These are phyloP conservation scores for Claviceps paspali DNA, from an alignment of 2,329 filamentous ascomycete genomes.

Conservation along the genomic window DNA sequence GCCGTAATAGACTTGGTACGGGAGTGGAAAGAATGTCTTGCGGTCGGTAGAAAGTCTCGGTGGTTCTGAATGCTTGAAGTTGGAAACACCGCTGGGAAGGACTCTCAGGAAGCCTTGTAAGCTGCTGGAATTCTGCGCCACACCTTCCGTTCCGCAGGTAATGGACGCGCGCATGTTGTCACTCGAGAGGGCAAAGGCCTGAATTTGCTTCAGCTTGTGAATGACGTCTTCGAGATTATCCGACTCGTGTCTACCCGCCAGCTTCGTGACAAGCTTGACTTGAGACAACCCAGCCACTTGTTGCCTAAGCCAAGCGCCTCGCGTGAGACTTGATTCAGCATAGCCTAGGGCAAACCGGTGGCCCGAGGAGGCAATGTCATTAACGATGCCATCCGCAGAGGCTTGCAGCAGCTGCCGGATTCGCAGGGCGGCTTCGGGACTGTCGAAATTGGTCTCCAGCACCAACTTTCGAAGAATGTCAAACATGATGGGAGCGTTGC, in stretches of 20 bases:
- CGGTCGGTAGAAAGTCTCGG: constrained; percentile 31
- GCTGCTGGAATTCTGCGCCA: constrained; percentile 51
- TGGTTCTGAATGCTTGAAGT: constrained; percentile 21
- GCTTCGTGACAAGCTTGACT: constrained; percentile 64
- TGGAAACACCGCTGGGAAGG: constrained; percentile 16
- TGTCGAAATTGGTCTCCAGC: constrained; percentile 79
- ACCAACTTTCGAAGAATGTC: constrained; percentile 68
- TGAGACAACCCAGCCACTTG: constrained; percentile 86
- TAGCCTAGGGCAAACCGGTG: constrained; percentile 75
- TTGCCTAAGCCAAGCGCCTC: constrained; percentile 57
- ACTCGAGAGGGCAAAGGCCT: constrained; percentile 58
- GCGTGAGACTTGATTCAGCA: constrained; percentile 65
- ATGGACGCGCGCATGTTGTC: constrained; percentile 62
- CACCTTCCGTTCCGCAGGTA: constrained; percentile 68
- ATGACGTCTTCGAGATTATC: constrained; percentile 64
- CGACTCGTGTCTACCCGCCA: constrained; percentile 56
- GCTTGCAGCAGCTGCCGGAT: constrained; percentile 78
- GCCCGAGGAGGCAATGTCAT: constrained; percentile 79
- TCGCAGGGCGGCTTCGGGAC: constrained; percentile 62
- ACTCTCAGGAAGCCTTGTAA: constrained; percentile 52
- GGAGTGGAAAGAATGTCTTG: constrained; percentile 83
- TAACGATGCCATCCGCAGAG: constrained; percentile 77
- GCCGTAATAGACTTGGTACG: constrained; percentile 95
- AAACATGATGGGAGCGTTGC: constrained; percentile 84
- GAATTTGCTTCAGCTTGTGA: constrained; percentile 70